phyloP scores from a whole-genome alignment of 176 grass and related monocot species.

The Oryza punctata region DNA sequence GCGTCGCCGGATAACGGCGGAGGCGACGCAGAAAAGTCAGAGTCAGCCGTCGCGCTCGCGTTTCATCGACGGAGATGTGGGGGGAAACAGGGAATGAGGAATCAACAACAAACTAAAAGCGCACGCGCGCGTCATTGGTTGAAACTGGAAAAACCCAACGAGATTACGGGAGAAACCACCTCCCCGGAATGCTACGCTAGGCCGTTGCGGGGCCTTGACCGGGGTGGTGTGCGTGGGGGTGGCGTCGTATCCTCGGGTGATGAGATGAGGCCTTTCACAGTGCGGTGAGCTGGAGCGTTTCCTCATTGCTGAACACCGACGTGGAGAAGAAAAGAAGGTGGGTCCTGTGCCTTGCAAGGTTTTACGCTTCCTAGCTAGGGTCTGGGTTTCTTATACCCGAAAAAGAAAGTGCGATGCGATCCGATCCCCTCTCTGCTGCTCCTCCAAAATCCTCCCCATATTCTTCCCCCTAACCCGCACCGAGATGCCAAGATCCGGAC shows the following conservation, averaged over 20 bases:
- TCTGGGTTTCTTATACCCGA: too few relatives aligned
- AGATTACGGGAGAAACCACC: neutral
- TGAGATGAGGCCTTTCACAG: too few relatives aligned
- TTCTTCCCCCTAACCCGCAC: too few relatives aligned
- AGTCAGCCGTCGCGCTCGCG: conserved; percentile 31
- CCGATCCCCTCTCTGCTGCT: too few relatives aligned
- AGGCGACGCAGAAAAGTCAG: conserved; percentile 26
- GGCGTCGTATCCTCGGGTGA: conserved; percentile 19
- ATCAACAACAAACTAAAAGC: neutral
- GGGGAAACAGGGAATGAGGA: neutral
- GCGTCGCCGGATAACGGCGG: conserved; percentile 7
- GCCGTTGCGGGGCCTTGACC: neutral
- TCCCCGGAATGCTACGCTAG: neutral
- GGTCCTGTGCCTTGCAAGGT: too few relatives aligned
- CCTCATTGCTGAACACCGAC: too few relatives aligned
- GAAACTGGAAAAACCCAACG: neutral
- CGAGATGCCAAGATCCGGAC: too few relatives aligned
- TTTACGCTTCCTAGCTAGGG: too few relatives aligned
- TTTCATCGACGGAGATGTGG: neutral
- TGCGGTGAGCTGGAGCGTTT: too few relatives aligned
- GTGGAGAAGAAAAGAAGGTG: too few relatives aligned
- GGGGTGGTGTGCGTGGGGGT: neutral
- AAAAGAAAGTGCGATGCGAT: too few relatives aligned
- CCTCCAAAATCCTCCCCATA: too few relatives aligned
- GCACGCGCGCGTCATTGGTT: neutral